These are phyloP conservation scores for Blepharisma stoltei DNA, from an alignment of 73 alveolate species.

Conservation along the genomic window DNA sequence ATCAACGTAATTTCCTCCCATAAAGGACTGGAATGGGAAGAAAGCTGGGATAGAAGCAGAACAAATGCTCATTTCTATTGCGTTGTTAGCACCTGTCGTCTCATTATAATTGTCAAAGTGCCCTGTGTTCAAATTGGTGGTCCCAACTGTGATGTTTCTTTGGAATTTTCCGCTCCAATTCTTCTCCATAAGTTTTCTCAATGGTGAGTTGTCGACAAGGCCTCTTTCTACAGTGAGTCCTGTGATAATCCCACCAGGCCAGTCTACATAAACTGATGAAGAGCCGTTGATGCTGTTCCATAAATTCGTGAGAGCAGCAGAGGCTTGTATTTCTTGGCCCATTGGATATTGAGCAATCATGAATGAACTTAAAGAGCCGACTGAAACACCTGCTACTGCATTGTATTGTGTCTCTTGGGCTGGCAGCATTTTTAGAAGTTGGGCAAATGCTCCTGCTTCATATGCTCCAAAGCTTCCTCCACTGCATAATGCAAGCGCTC, in stretches of 20 bases:
- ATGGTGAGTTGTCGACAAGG: conserved; percentile 51
- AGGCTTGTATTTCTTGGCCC: conserved; percentile 53
- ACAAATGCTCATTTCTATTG: conserved; percentile 48
- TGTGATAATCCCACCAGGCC: conserved; percentile 55
- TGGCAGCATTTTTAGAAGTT: neutral
- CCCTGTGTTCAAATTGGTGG: conserved; percentile 63
- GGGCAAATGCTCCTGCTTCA: conserved; percentile 3
- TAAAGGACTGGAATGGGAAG: conserved; percentile 55
- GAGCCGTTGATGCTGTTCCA: conserved; percentile 46
- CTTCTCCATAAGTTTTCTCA: conserved; percentile 36
- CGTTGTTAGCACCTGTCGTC: conserved; percentile 23
- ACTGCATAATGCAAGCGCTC: neutral
- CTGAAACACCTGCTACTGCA: conserved; percentile 60
- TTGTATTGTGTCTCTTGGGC: neutral
- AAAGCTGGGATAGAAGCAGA: conserved; percentile 72
- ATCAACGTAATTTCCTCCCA: conserved; percentile 51
- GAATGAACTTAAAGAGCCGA: conserved; percentile 69
- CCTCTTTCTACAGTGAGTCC: conserved; percentile 50
- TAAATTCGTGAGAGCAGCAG: conserved; percentile 36
- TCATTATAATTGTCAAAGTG: conserved; percentile 36
- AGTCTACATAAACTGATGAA: conserved; percentile 40
- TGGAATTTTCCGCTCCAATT: conserved; percentile 24
- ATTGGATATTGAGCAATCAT: conserved; percentile 45
- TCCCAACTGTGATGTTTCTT: conserved; percentile 39
- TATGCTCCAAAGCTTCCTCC: conserved; percentile 7